Base-by-base conservation (phyloP, 495 filamentous ascomycete species). In the Trichocladium uniseriatum region DNA sequence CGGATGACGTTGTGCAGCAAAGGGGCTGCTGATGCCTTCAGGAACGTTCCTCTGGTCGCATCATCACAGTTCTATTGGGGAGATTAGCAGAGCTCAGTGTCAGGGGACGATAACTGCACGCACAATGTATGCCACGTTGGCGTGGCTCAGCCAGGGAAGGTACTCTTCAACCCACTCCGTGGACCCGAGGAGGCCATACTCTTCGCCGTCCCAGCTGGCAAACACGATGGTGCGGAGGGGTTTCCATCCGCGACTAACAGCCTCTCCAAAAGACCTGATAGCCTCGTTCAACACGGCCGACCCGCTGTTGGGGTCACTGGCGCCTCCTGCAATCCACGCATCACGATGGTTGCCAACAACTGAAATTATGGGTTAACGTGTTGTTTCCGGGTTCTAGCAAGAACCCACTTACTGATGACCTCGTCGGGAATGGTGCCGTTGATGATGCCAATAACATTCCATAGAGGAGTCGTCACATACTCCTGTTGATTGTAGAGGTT, bases 151-250 rank as follows among this genome's bases (percentile, higher is more conserved):
- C 89, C 90, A 95, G 1, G 86, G 85, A 0, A 94, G 66, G 49
- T 87, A 87, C 56, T 98, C 92, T 64, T 98, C 92, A 7, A 98
- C 92, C 70, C 89, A 89, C 66, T 98, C 94, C 1, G 94, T 97
- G 9, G 85, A 89, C 11, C 92, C 92, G 43, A 96, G 79, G 13
- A 94, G 68, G 52, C 94, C 94, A 60, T 95, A 97, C 63, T 94
- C 89, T 60, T 88, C 86, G 24, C 82, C 92, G 59, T 98, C 92
- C 92, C 92, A 97, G 57, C 83, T 91, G 20, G 85, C 87, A 64
- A 97, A 95, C 51, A 92, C 83, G 53, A 98, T 89, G 6, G 87
- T 95, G 11, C 92, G 83, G 1, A 90, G 70, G 11, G 92, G 92
- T 43, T 85, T 83, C 92, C 92, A 98, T 9, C 90, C 91, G 22